These are phyloP conservation scores for Zoysia japonica DNA, from an alignment of 176 grass and related monocot species.

Conservation along the genomic window DNA sequence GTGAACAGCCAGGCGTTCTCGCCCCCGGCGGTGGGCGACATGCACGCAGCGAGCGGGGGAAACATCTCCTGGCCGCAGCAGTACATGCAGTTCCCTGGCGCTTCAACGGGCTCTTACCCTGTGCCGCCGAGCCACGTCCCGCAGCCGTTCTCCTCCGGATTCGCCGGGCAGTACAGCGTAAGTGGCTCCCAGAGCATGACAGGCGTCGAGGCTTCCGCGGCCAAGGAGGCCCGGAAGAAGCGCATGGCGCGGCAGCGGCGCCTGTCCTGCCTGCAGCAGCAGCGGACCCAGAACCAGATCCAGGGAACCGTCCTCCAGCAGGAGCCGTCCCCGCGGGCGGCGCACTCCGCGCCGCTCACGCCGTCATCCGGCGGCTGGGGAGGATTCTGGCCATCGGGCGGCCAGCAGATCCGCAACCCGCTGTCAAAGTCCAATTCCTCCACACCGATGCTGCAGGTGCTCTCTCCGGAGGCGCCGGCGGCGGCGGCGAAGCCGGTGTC, in stretches of 20 bases:
- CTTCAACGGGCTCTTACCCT: conserved; percentile 34
- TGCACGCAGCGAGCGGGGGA: conserved; percentile 43
- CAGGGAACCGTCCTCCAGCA: conserved; percentile 11
- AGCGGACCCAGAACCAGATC: conserved; percentile 52
- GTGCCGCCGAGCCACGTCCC: conserved; percentile 22
- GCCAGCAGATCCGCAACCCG: conserved; percentile 34
- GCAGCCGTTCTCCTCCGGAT: conserved; percentile 44
- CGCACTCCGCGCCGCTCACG: conserved; percentile 49
- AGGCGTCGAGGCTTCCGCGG: conserved; percentile 51
- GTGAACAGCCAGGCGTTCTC: conserved; percentile 69
- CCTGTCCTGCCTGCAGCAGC: conserved; percentile 62
- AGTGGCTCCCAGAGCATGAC: conserved; percentile 28
- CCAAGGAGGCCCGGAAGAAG: conserved; percentile 89
- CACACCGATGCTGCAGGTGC: conserved; percentile 26
- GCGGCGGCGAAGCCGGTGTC: neutral
- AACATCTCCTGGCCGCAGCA: conserved; percentile 59
- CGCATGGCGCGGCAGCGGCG: conserved; percentile 90
- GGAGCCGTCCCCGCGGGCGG: conserved; percentile 30
- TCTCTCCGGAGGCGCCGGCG: conserved; percentile 25
- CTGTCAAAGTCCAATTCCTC: conserved; percentile 35
- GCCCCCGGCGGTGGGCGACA: conserved; percentile 49
- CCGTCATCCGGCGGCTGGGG: conserved; percentile 35
- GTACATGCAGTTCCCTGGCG: conserved; percentile 41
- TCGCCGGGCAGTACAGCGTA: conserved; percentile 36
- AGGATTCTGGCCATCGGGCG: conserved; percentile 32